A percentile compares a stretch with the other conserved stretches of the same genome.
These are phyloP conservation scores for Choiromyces venosus DNA, from an alignment of 495 filamentous ascomycete genomes.

Conservation along the genomic window DNA sequence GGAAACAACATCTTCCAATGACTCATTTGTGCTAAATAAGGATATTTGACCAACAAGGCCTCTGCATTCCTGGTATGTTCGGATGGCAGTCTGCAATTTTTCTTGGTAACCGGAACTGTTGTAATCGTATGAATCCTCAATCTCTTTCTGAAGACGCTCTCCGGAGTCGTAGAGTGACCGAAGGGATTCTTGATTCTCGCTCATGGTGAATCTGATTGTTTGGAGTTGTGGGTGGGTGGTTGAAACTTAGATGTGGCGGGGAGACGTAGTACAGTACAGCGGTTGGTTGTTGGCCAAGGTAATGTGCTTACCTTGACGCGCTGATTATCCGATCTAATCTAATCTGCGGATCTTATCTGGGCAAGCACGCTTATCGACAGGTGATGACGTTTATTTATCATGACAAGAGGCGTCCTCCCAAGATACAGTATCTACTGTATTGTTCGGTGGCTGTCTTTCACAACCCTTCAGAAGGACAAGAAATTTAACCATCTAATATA, in stretches of 20 bases:
- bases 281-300: background rate
- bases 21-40: conserved; percentile 86
- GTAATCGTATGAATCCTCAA: conserved; percentile 44
- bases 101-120: conserved; percentile 63
- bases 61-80: conserved; percentile 66
- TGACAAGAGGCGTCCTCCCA: conserved; percentile 6
- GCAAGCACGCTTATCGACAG: background rate
- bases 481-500: background rate
- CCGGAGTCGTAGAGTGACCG: conserved; percentile 28
- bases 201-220: conserved; percentile 11
- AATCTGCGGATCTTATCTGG: conserved; percentile 15
- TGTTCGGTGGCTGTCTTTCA: background rate
- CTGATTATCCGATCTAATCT: conserved; percentile 25
- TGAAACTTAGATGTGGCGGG: background rate
- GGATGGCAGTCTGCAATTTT: conserved; percentile 60
- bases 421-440: no score
- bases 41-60: conserved; percentile 62
- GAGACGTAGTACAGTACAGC: background rate
- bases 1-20: conserved; percentile 79
- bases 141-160: conserved; percentile 20
- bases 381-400: background rate
- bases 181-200: conserved; percentile 26
- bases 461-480: background rate
- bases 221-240: background rate
- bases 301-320: background rate